Base-by-base conservation (phyloP, 768 basidiomycete species). In the Cystofilobasidium bisporidii region DNA sequence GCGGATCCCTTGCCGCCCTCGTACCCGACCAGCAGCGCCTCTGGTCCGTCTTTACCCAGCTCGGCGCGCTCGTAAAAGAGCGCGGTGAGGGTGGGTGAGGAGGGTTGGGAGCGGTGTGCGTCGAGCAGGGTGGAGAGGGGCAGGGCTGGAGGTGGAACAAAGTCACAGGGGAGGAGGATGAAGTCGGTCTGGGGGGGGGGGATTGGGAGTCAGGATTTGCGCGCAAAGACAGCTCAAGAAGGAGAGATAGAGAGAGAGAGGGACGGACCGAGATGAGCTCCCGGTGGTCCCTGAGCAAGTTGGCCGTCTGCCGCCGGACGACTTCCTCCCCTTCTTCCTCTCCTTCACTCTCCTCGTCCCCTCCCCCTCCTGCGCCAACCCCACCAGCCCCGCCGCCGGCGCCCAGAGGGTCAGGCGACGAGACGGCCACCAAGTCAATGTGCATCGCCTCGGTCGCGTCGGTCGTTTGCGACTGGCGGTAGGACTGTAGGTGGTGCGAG, bases 111-210 rank as follows among this genome's bases (percentile, higher is more conserved):
- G 38, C 93, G 85, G 75, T 92, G 93, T 73, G 85, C 87, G 77
- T 97, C 85, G 53, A 96, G 79, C 1, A 96, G 78, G 0, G 78
- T 78, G 36, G 82, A 81, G 10, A 97, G 81, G 8, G 86, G 80
- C n/a, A 96, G 81, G 0, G 83, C 78, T 0, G 85, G 79, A 0
- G 91, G 87, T 12, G 91, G 86, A 26, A 91, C 82, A 60, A 96
- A 89, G 76, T 97, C 93, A 74, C 91, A 96, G 10, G 93, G 87
- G 1, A 97, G 82, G 28, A 97, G 77, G 47, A 96, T 83, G 76
- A 96, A 93, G 76, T 96, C 93, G 69, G 84, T 71, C 78, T 80
- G 61, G 20, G 5, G 18, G 24, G 28, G 5, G 18, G 24, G 28
- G 18, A 43, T 24, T 33, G 12, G 55, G 26, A 12, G 58, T 8